Conservation (phyloP, 805 yeast genomes). For the Candida nanaspora region DNA sequence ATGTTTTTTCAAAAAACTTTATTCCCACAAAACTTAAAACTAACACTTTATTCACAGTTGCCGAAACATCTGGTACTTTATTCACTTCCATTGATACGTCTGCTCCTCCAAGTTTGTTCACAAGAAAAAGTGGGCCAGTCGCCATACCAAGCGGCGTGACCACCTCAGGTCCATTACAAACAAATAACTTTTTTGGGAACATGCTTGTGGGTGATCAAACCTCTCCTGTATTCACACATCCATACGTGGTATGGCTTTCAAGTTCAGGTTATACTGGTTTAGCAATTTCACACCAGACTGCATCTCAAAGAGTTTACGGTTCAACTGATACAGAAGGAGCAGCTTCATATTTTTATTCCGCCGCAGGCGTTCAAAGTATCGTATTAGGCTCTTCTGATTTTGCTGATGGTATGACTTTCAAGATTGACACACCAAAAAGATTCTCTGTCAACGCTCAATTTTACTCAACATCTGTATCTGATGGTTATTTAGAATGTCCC, state of each 20-base stretch:
- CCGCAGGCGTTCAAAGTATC: slow-evolving; percentile 48
- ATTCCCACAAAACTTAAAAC: neutral
- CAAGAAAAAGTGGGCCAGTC: slow-evolving; percentile 18
- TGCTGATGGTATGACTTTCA: slow-evolving; percentile 8
- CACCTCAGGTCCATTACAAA: slow-evolving; percentile 35
- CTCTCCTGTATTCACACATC: slow-evolving; percentile 68
- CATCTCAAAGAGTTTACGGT: slow-evolving; percentile 56
- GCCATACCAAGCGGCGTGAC: slow-evolving; percentile 18
- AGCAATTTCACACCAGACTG: slow-evolving; percentile 56
- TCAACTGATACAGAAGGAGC: slow-evolving; percentile 34
- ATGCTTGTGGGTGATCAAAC: slow-evolving; percentile 56
- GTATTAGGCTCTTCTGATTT: slow-evolving; percentile 40
- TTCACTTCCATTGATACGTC: slow-evolving; percentile 32
- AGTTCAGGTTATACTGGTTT: slow-evolving; percentile 44
- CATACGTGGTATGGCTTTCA: slow-evolving; percentile 63
- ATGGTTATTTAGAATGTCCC: slow-evolving; percentile 45
- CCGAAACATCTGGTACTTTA: slow-evolving; percentile 31
- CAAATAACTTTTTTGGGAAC: slow-evolving; percentile 73
- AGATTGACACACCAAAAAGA: slow-evolving; percentile 11
- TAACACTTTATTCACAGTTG: slow-evolving; percentile 6
- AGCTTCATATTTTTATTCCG: slow-evolving; percentile 58
- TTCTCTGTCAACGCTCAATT: slow-evolving; percentile 15
- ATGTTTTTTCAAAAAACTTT: neutral
- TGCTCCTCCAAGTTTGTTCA: slow-evolving; percentile 39
- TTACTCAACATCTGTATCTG: slow-evolving; percentile 5